Evolutionary conservation across 148 eudicot genomes (phyloP), one percentile per base, ranked within the genome.

Genomic region (Fallopia convolvulus): DNA sequence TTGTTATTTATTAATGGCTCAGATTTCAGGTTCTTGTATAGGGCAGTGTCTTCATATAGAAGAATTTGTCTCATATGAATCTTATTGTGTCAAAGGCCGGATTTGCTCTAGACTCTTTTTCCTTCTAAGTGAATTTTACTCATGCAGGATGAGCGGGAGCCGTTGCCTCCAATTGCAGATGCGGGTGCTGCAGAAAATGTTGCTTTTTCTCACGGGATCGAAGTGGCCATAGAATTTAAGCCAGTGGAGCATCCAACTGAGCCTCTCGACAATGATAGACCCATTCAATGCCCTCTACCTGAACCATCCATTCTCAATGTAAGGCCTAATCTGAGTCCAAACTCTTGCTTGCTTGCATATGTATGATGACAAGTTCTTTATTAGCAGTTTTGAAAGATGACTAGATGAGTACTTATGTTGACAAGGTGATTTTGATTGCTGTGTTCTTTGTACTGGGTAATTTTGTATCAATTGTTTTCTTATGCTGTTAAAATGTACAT

Each of bases 301-400:
- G 99, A 95, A 83, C 99, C 97, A 75, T 92, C 97, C 32, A 92
- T 95, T 78, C 87, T 92, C 15, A 92, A 95, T 83, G 99, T 95
- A 83, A 91, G 97, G 70, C 46, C 71, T 61, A 40, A 66, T 60
- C 75, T 79, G 75, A 58, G 13, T 76, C 13, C 32, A 4, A 50
- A 52, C 20, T n/a, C 5, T 52, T 52, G 26, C 26, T 58, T 58
- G 33, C 65, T 58, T 58, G 3, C 63, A 4, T 7, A 58, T 32
- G 8, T 23, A 44, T 58, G 65, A 58, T 1, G 56, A 26, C 30
- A 1, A 58, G 32, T 20, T 58, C 65, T 7, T 21, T 58, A 21
- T 32, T 9, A 3, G 21, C 26, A 58, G 20, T 30, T 66, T 15
- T 32, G 72, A 32, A 66, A 60, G 68, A 23, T 26, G 14, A 5